These are phyloP conservation scores for Fusarium fujikuroi DNA, from an alignment of 2,329 filamentous ascomycete species.

Conservation along the genomic window DNA sequence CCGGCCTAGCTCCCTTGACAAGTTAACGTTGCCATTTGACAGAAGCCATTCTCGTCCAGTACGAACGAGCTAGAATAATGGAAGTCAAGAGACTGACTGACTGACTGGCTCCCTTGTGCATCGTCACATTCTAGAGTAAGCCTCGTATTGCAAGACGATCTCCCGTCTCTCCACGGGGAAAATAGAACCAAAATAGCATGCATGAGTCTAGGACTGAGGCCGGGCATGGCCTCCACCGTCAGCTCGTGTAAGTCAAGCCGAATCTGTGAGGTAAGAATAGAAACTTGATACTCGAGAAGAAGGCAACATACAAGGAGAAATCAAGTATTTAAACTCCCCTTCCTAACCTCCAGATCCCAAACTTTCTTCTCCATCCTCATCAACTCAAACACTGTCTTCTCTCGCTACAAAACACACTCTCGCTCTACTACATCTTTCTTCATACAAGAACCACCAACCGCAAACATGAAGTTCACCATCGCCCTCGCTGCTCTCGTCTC, in stretches of 20 bases:
- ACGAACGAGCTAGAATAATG: not conserved
- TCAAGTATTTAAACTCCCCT: constrained; percentile 25
- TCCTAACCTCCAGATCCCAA: not conserved
- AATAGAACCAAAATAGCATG: constrained; percentile 3
- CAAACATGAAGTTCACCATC: constrained; percentile 48
- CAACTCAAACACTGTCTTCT: constrained; percentile 17
- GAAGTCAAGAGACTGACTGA: not conserved
- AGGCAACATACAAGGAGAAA: rapidly evolving
- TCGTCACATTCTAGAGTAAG: not conserved
- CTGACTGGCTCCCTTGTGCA: not conserved
- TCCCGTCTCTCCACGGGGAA: not conserved
- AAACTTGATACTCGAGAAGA: not conserved
- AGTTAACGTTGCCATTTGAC: constrained; percentile 20
- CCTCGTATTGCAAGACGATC: constrained; percentile 17
- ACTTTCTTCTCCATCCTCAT: constrained; percentile 23
- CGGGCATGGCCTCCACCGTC: constrained; percentile 2
- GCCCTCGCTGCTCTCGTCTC: constrained; percentile 39
- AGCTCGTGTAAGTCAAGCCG: constrained; percentile 20
- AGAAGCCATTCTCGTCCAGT: too few relatives aligned
- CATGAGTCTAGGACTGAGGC: not conserved
- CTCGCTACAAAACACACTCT: constrained; percentile 18
- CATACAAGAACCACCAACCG: not conserved
- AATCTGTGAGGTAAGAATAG: constrained; percentile 18
- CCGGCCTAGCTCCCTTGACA: not conserved
- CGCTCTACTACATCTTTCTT: constrained; percentile 6